Evolutionary conservation across 2,329 filamentous ascomycete genomes (phyloP).

Genomic region (Parasarocladium wereldwijsianum): DNA sequence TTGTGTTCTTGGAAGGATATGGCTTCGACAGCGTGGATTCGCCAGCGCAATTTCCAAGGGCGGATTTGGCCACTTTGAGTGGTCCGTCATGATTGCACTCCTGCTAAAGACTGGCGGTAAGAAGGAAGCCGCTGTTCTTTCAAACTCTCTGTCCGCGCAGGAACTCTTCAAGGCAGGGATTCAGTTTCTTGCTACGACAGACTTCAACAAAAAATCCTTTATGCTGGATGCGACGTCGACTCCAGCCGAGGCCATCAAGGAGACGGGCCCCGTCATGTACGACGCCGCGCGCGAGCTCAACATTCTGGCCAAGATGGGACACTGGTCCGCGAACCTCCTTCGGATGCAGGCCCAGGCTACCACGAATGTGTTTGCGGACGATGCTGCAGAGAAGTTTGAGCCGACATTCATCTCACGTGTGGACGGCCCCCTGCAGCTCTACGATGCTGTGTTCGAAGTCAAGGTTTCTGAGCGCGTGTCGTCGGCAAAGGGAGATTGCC

Average conservation of each 20-base stretch:
- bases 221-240: constrained; percentile 24
- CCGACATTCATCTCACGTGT: constrained; percentile 61
- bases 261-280: constrained; percentile 55
- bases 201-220: constrained; percentile 55
- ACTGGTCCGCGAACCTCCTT: constrained; percentile 66
- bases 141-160: constrained; percentile 71
- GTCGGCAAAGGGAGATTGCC: constrained; percentile 21
- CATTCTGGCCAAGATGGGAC: constrained; percentile 76
- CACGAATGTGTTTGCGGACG: constrained; percentile 59
- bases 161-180: constrained; percentile 89
- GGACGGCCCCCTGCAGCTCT: constrained; percentile 38
- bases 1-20: constrained; percentile 72
- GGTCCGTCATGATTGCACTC: constrained; percentile 66
- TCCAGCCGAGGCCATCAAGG: constrained; percentile 21
- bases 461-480: constrained; percentile 15
- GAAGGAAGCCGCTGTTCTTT: constrained; percentile 57
- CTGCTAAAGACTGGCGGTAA: constrained; percentile 65
- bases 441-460: constrained; percentile 30
- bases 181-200: constrained; percentile 67
- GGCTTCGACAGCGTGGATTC: constrained; percentile 81
- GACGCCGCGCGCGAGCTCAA: constrained; percentile 66
- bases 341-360: constrained; percentile 62
- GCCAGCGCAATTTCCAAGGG: constrained; percentile 53
- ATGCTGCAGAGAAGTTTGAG: constrained; percentile 65
- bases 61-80: constrained; percentile 90